phyloP scores from a whole-genome alignment of 2,329 filamentous ascomycete genomes.

The Aspergillus hortae region DNA sequence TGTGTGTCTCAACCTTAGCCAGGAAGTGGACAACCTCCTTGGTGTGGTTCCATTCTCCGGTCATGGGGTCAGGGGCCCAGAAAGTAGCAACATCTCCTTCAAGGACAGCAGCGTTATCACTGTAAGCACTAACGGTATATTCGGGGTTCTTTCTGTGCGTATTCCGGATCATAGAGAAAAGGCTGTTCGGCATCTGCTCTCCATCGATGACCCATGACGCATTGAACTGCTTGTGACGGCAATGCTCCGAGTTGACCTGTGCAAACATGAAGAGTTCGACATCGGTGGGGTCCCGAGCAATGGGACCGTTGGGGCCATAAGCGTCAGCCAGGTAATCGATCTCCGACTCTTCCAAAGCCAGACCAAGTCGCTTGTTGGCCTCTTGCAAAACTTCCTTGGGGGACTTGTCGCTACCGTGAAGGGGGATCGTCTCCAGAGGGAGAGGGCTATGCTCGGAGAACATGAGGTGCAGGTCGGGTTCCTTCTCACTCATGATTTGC shows the following conservation, averaged over 20 bases:
- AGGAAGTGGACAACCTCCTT: constrained; percentile 86
- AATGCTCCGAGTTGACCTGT: constrained; percentile 98
- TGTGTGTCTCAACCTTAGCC: constrained; percentile 96
- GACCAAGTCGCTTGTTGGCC: constrained; percentile 78
- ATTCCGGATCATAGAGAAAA: constrained; percentile 96
- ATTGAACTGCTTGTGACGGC: constrained; percentile 87
- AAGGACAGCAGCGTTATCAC: constrained; percentile 94
- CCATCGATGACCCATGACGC: constrained; percentile 95
- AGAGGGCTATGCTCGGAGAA: constrained; percentile 67
- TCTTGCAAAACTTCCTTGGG: constrained; percentile 71
- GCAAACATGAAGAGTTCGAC: constrained; percentile 99
- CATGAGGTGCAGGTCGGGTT: constrained; percentile 70
- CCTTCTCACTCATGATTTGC: constrained; percentile 65
- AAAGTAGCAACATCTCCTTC: constrained; percentile 68
- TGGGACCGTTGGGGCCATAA: constrained; percentile 61
- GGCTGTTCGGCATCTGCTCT: constrained; percentile 68
- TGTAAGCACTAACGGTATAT: constrained; percentile 91
- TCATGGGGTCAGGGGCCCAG: constrained; percentile 85
- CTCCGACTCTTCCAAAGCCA: constrained; percentile 83
- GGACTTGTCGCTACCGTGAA: constrained; percentile 62
- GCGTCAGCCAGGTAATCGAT: constrained; percentile 92
- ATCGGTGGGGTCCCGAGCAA: constrained; percentile 68
- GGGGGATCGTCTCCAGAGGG: constrained; percentile 70
- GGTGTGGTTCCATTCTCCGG: constrained; percentile 80
- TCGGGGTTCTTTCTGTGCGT: constrained; percentile 76